Percentiles rank a stretch among this genome's conserved stretches.
Conservation (phyloP, 331 rosid genomes). For the Acacia pycnantha region DNA sequence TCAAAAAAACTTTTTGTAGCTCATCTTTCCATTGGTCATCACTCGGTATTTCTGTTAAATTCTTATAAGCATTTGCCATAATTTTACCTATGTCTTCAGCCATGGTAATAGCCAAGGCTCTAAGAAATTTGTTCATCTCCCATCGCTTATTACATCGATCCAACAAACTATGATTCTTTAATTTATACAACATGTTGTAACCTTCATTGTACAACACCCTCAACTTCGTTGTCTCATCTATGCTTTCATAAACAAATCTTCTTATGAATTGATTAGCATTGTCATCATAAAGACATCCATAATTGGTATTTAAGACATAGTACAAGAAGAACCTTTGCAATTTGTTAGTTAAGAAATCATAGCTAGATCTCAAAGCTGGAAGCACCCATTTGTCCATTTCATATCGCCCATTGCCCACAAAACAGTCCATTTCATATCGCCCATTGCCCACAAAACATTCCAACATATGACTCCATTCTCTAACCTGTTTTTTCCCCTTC, state of each 20-base stretch:
- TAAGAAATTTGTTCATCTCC: not conserved
- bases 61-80: not conserved
- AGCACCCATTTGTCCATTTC: no score
- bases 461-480: not conserved
- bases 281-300: fast-evolving
- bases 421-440: no score
- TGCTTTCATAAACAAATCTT: not conserved
- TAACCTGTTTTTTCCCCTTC: not conserved
- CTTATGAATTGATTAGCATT: not conserved
- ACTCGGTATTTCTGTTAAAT: no score
- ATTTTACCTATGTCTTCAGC: not conserved
- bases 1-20: not conserved
- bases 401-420: no score
- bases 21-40: not conserved
- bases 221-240: not conserved
- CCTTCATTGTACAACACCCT: no score
- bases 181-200: no score
- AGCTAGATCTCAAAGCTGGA: not conserved
- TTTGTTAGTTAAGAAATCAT: not conserved
- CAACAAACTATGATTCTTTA: not conserved
- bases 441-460: no score
- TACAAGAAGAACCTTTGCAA: not conserved
- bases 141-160: fast-evolving
- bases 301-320: not conserved
- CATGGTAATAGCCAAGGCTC: not conserved